Evolutionary conservation across 2,329 filamentous ascomycete species (phyloP), one percentile per base, ranked within the genome.

Genomic region (Monosporascus ibericus): DNA sequence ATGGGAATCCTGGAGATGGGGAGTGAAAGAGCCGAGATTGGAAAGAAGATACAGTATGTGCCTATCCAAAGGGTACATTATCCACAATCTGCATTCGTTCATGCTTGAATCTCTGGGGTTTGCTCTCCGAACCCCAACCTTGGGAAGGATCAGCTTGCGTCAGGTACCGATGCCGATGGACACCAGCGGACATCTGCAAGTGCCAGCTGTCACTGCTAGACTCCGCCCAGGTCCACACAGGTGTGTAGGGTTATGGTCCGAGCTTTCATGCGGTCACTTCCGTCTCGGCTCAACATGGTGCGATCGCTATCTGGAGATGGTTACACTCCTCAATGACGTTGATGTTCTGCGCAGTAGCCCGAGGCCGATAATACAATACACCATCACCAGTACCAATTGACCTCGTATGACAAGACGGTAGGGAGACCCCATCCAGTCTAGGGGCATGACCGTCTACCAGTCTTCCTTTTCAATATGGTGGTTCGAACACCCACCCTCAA

Each of bases 401-500:
- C 30, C 30, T 5, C 11, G 30, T 34, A 14, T 14, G 30, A 34
- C 30, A 9, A 11, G 30, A 34, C 9, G 30, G 30, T 34, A 34
- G 11, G 6, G 37, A 3, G 37, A 11, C 17, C 8, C 8, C 9
- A 7, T 7, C 38, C 5, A 18, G 18, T 18, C 30, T 34, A 34
- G 11, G 30, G 30, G 30, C 50, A 37, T 22, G 42, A 42, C 39
- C 44, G 39, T 50, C 9, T 36, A 40, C n/a, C 39, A 27, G 14
- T 48, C 40, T 34, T n/a, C 49, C 14, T 34, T 34, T 34, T 14
- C 48, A 55, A 52, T 48, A 63, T 66, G 65, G 65, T 68, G 49
- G 60, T 60, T 48, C 59, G 60, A 38, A 72, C 72, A 4, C 68
- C 66, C 49, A 55, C 69, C 14, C 66, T 74, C 47, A 61, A 62